These are phyloP conservation scores for Linnemannia elongata DNA, from an alignment of 192 early-diverging fungal species.

Conservation along the genomic window DNA sequence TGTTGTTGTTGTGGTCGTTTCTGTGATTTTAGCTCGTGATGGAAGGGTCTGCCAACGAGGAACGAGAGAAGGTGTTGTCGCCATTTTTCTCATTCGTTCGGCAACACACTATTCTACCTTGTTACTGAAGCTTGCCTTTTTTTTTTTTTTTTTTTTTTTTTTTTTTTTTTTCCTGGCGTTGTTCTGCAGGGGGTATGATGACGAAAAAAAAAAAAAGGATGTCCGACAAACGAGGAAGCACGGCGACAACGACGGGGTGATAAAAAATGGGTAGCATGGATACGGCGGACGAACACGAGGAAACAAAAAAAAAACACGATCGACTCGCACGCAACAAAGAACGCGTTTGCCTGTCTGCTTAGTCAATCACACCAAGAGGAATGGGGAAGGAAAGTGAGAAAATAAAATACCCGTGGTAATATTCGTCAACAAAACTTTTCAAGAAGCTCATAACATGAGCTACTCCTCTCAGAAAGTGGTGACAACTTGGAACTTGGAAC, in stretches of 20 bases:
- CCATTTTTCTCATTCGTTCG: neutral
- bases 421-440: neutral
- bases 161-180: neutral
- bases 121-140: neutral
- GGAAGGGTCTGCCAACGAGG: neutral
- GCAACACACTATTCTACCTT: neutral
- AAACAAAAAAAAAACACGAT: neutral
- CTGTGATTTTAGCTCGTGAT: neutral
- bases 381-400: neutral
- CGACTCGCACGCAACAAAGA: neutral
- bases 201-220: neutral
- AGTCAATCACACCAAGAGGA: neutral
- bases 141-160: no score
- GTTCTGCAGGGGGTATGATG: neutral
- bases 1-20: neutral
- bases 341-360: neutral
- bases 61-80: neutral
- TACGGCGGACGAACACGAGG: neutral
- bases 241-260: neutral
- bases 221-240: no score
- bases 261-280: neutral
- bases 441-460: neutral
- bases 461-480: neutral
- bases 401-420: neutral
- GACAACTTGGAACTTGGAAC: neutral